A percentile compares a stretch with the other conserved stretches of the same genome.
Conservation (phyloP, 2,329 filamentous ascomycete species). For the Trichophyton schoenleinii region DNA sequence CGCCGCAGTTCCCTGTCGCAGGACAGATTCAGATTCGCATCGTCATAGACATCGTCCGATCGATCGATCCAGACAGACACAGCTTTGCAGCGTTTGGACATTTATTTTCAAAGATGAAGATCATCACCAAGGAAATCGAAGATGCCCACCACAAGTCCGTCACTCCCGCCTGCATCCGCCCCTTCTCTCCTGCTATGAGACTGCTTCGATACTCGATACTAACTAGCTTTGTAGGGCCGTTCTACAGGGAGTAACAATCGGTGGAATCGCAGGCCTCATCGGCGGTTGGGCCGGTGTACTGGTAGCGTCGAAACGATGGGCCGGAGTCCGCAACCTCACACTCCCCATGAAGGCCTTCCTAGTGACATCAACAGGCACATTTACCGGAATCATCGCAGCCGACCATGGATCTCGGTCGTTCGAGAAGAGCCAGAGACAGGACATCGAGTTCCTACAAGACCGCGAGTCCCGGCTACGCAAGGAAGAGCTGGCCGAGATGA, state of each 20-base stretch:
- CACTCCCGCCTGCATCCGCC: slow-evolving; percentile 5
- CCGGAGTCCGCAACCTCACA: slow-evolving; percentile 67
- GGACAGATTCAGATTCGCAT: too few relatives aligned
- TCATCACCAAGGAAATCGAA: slow-evolving; percentile 90
- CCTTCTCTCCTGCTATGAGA: neutral
- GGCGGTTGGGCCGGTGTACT: slow-evolving; percentile 56
- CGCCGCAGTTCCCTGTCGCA: too few relatives aligned
- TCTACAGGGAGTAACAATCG: slow-evolving; percentile 63
- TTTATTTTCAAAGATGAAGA: slow-evolving; percentile 58
- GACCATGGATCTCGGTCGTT: slow-evolving; percentile 60
- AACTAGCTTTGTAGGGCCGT: slow-evolving; percentile 44
- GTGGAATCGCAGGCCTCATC: slow-evolving; percentile 55
- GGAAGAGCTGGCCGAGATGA: slow-evolving; percentile 44
- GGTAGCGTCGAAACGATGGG: slow-evolving; percentile 57
- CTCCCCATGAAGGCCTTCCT: slow-evolving; percentile 86
- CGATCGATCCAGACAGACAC: too few relatives aligned
- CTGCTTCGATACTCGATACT: neutral
- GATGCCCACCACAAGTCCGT: slow-evolving; percentile 62
- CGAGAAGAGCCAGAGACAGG: slow-evolving; percentile 58
- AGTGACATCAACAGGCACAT: slow-evolving; percentile 67
- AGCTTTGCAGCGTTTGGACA: too few relatives aligned
- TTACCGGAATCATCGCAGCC: slow-evolving; percentile 75
- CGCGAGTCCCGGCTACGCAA: slow-evolving; percentile 45
- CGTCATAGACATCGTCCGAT: too few relatives aligned
- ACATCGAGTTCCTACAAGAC: slow-evolving; percentile 53